Evolutionary conservation across 495 filamentous ascomycete genomes (phyloP).

Genomic region (Lophiostoma macrostomum): DNA sequence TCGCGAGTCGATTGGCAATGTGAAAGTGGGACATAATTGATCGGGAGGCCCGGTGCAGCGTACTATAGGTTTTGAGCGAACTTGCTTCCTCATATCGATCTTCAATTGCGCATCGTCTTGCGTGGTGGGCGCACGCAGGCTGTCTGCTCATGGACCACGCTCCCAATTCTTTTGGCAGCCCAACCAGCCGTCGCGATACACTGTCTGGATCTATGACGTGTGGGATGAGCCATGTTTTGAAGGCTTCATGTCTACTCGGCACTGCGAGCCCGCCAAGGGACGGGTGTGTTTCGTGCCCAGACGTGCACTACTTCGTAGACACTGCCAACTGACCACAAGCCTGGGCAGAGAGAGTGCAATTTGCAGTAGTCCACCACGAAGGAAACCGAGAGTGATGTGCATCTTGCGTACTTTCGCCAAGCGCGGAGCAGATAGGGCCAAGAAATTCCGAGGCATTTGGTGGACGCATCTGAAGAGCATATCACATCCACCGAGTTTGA

Average conservation of each 20-base stretch:
- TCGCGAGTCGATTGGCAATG: too few relatives aligned
- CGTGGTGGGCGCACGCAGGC: too few relatives aligned
- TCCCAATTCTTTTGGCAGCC: background rate
- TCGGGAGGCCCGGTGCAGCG: too few relatives aligned
- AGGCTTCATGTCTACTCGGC: background rate
- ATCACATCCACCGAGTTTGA: slow-evolving; percentile 17
- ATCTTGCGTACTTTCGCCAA: slow-evolving; percentile 11
- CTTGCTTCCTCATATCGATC: too few relatives aligned
- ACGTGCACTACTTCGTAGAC: background rate
- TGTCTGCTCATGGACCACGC: background rate
- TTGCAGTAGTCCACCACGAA: background rate
- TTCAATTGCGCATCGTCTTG: too few relatives aligned
- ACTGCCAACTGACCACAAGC: background rate
- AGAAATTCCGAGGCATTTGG: slow-evolving; percentile 12
- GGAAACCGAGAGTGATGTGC: background rate
- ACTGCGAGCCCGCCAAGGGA: slow-evolving; percentile 6
- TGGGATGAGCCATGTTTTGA: background rate
- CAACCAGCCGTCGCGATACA: background rate
- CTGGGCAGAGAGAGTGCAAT: background rate
- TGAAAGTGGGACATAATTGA: too few relatives aligned
- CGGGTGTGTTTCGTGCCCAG: slow-evolving; percentile 1
- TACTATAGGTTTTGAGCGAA: too few relatives aligned
- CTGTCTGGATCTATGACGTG: background rate
- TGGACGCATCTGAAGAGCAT: slow-evolving; percentile 8
- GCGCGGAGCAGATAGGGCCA: slow-evolving; percentile 20